Evolutionary conservation across 495 filamentous ascomycete species (phyloP), one percentile per base, ranked within the genome.

Genomic region (Xylaria sp.): DNA sequence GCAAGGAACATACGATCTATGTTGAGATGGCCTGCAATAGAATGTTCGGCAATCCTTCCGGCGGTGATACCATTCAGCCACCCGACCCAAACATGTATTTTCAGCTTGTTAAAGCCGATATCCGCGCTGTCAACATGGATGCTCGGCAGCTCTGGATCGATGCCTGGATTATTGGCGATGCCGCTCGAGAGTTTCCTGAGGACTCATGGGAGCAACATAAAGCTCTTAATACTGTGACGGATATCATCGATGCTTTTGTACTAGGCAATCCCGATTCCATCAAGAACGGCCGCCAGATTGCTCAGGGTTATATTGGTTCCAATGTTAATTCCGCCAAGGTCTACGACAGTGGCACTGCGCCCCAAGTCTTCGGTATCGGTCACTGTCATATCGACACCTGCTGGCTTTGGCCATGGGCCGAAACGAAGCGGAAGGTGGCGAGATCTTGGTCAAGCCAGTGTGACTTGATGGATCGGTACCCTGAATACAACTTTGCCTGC

Each of bases 331-430:
- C 93, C 5, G 83, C 89, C 15, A 88, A 94, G 69, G 95, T 99
- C 50, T 99, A 99, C 74, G 85, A 93, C 19, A 90, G 83, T 24
- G 90, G 89, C 55, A 90, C 89, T 6, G 81, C 91, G 40, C 88
- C 93, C 0, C 84, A 96, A 61, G 93, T 98, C 24, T 94, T 90
- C 75, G 96, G 89, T 24, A 95, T 97, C 70, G 96, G 96, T 4
- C 92, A 99, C 82, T 99, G 96, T 74, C 96, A 99, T 78, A 99
- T 99, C 73, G 96, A 97, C 82, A 95, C 93, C 33, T 97, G 95
- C 81, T 99, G 96, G 96, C 84, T 99, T 12, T 99, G 96, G 96
- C 96, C 96, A 3, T 98, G 92, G 87, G 96, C 93, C n/a, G 96
- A 99, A 85, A 99, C 96, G 0, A 98, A 97, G 80, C 91, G 96